Percentiles rank a stretch among this genome's conserved stretches.
These are phyloP conservation scores for Scleroderma bovista DNA, from an alignment of 768 basidiomycete species.

Conservation along the genomic window DNA sequence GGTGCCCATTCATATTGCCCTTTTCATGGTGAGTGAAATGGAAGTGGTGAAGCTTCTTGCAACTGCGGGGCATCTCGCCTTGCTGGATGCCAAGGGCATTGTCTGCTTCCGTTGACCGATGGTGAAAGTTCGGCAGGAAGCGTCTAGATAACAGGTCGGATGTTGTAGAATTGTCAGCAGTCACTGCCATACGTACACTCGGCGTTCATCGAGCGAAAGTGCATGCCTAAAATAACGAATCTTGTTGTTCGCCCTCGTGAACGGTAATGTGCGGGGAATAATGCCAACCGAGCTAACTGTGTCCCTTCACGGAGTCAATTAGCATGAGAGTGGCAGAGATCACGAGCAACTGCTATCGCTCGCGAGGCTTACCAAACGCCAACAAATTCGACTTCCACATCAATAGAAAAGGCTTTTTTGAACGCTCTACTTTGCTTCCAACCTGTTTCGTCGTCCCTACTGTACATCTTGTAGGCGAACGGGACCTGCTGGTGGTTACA, in stretches of 20 bases:
- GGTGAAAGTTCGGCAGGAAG: background rate
- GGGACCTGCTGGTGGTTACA: slow-evolving; percentile 73
- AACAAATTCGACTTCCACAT: slow-evolving; percentile 66
- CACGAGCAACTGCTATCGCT: background rate
- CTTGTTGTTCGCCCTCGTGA: slow-evolving; percentile 54
- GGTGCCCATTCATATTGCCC: slow-evolving; percentile 2
- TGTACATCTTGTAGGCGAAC: slow-evolving; percentile 68
- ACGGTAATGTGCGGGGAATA: slow-evolving; percentile 58
- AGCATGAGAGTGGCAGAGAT: too few relatives aligned
- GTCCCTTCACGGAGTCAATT: slow-evolving; percentile 43
- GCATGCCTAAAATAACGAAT: slow-evolving; percentile 69
- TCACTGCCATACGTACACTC: background rate
- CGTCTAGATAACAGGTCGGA: background rate
- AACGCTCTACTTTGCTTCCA: slow-evolving; percentile 64
- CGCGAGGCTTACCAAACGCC: slow-evolving; percentile 57
- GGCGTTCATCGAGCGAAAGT: slow-evolving; percentile 61
- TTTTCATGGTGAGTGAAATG: background rate
- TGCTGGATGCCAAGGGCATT: background rate
- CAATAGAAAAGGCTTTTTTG: slow-evolving; percentile 69
- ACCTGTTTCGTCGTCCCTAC: slow-evolving; percentile 46
- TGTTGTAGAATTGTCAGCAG: slow-evolving; percentile 2
- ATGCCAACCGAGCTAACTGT: slow-evolving; percentile 69
- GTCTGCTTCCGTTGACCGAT: background rate
- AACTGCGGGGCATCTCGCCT: background rate
- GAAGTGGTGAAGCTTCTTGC: background rate